Evolutionary conservation across 495 filamentous ascomycete species (phyloP), one percentile per base, ranked within the genome.

Genomic region (Penicillium herquei): DNA sequence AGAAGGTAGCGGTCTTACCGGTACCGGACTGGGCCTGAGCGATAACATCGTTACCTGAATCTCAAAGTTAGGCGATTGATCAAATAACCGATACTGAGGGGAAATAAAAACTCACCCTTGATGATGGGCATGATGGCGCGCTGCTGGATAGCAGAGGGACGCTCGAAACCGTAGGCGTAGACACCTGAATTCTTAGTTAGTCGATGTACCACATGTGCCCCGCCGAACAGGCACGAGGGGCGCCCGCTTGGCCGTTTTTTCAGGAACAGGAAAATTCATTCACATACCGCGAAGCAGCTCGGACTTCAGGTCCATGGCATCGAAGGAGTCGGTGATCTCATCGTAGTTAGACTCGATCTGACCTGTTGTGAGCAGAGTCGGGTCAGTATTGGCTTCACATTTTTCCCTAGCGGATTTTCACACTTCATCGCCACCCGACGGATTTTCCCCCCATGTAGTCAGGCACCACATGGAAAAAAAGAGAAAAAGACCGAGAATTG

Each of bases 341-440:
- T 99, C 94, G 80, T 99, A 99, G 89, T 98, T 99, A 69, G 92
- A 96, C 81, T 98, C 94, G 81, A 99, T 98, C 80, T 92, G 89
- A 72, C 89, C 95, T 96, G 78, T 69, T 68, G 21, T 49, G 35
- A n/a, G 30, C 14, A 16, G 1, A 30, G 8, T 7, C 8, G 31
- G 49, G 32, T 51, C 35, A 51, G 35, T 40, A 35, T 51, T 39
- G 49, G 16, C 45, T 17, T n/a, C 37, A 18, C 18, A 26, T 26
- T 26, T 26, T 1, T 26, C 21, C 21, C 35, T 39, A 43, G 17
- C 10, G 7, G 26, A 18, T 37, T 39, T 41, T 34, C 26, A 39
- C 4, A 26, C 18, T n/a, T n/a, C 37, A 33, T 40, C 37, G 35
- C 21, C 37, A 37, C 34, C 21, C 9, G 10, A 26, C 5, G 34